A percentile compares a stretch with the other conserved stretches of the same genome.
These are phyloP conservation scores for Dothideomycetidae sp. DNA, from an alignment of 2,329 filamentous ascomycete species.

Conservation along the genomic window DNA sequence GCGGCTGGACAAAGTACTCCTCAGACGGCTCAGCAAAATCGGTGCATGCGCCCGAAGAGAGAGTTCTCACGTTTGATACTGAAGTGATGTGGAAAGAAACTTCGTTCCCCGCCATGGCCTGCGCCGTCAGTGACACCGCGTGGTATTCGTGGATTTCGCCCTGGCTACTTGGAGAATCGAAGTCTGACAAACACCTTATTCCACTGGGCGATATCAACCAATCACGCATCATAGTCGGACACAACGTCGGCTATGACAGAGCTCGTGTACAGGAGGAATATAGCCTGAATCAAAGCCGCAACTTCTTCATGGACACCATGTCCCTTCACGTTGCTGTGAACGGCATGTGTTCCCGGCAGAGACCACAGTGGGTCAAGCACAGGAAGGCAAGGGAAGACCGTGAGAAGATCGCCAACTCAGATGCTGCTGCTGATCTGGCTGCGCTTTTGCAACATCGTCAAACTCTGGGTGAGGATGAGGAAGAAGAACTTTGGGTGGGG, in stretches of 20 bases:
- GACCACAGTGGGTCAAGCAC: slow-evolving; percentile 95
- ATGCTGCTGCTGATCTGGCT: slow-evolving; percentile 55
- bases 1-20: slow-evolving; percentile 92
- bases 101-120: slow-evolving; percentile 91
- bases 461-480: slow-evolving; percentile 51
- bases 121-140: slow-evolving; percentile 70
- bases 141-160: slow-evolving; percentile 98
- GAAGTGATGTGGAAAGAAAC: slow-evolving; percentile 94
- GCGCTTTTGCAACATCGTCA: slow-evolving; percentile 50
- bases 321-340: slow-evolving; percentile 95
- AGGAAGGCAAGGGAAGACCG: slow-evolving; percentile 76
- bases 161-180: slow-evolving; percentile 75
- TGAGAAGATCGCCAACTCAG: slow-evolving; percentile 62
- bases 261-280: slow-evolving; percentile 86
- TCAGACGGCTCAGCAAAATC: slow-evolving; percentile 56
- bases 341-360: slow-evolving; percentile 94
- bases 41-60: slow-evolving; percentile 63
- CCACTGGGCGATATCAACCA: slow-evolving; percentile 65
- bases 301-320: slow-evolving; percentile 92
- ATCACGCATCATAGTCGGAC: slow-evolving; percentile 71
- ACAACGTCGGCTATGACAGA: slow-evolving; percentile 91
- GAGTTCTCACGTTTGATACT: slow-evolving; percentile 82
- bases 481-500: slow-evolving; percentile 91
- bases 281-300: slow-evolving; percentile 63
- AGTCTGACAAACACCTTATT: slow-evolving; percentile 65